Evolutionary conservation across 495 filamentous ascomycete genomes (phyloP).

Genomic region (Xylaria curta): DNA sequence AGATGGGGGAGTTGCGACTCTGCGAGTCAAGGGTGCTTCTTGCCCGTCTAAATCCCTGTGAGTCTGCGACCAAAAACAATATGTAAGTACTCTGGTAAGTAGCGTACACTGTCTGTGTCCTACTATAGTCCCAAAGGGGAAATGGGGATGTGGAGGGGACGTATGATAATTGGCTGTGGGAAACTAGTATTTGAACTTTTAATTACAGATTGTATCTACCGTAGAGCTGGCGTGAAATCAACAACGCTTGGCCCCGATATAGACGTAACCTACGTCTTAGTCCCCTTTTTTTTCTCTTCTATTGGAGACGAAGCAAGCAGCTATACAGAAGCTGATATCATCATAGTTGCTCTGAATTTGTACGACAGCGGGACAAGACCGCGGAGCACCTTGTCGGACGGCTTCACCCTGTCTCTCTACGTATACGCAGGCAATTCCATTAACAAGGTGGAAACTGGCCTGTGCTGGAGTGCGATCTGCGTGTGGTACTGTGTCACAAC

Average conservation of each 20-base stretch:
- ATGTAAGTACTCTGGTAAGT: background rate
- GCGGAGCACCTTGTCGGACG: background rate
- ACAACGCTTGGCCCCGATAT: conserved; percentile 15
- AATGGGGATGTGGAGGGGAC: conserved; percentile 8
- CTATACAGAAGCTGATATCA: background rate
- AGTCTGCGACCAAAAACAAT: background rate
- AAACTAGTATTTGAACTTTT: conserved; percentile 8
- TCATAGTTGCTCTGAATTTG: background rate
- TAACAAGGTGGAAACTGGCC: background rate
- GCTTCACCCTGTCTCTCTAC: background rate
- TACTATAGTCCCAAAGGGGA: conserved; percentile 17
- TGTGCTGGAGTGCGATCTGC: conserved; percentile 3
- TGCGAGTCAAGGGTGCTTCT: conserved; percentile 14
- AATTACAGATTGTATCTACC: background rate
- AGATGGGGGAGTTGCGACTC: background rate
- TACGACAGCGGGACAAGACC: background rate
- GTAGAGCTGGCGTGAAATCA: conserved; percentile 2
- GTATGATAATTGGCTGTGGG: conserved; percentile 10
- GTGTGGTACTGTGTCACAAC: conserved; percentile 19
- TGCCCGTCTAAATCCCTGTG: conserved; percentile 13
- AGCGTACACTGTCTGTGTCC: background rate
- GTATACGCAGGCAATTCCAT: background rate
- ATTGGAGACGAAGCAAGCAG: background rate
- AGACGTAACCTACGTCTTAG: background rate
- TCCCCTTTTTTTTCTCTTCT: background rate